phyloP scores from a whole-genome alignment of 148 eudicot genomes.

The Vaccinium myrtillus region DNA sequence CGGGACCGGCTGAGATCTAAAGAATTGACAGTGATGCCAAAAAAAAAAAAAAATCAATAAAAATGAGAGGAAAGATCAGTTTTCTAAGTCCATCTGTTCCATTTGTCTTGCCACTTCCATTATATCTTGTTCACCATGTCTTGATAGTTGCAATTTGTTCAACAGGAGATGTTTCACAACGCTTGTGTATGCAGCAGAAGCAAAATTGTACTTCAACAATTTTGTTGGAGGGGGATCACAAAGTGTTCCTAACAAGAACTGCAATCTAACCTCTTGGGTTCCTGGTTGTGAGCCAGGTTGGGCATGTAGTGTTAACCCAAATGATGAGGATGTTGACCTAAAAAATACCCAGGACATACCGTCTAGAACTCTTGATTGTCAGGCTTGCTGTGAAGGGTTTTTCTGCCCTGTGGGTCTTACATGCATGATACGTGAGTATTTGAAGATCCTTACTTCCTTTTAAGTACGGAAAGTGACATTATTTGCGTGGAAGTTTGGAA shows the following conservation, averaged over 20 bases:
- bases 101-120: not conserved
- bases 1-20: too few species aligned
- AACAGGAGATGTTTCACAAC: slow-evolving; percentile 46
- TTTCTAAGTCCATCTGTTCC: too few species aligned
- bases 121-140: not conserved
- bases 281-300: slow-evolving; percentile 86
- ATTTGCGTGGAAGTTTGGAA: not conserved
- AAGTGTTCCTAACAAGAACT: slow-evolving; percentile 50
- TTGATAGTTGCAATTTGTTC: slow-evolving; percentile 9
- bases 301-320: slow-evolving; percentile 44
- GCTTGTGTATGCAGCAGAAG: slow-evolving; percentile 70
- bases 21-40: not conserved
- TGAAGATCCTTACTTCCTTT: not conserved
- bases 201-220: slow-evolving; percentile 45
- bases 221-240: slow-evolving; percentile 24
- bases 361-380: slow-evolving; percentile 39
- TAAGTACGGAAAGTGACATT: not conserved
- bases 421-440: slow-evolving; percentile 75
- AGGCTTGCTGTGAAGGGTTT: slow-evolving; percentile 76
- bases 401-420: slow-evolving; percentile 78
- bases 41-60: not conserved
- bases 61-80: not conserved
- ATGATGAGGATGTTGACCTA: slow-evolving; percentile 26
- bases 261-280: slow-evolving; percentile 57
- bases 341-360: slow-evolving; percentile 42